Evolutionary conservation across 2,329 filamentous ascomycete species (phyloP).

Genomic region (Tympanopsis confertula): DNA sequence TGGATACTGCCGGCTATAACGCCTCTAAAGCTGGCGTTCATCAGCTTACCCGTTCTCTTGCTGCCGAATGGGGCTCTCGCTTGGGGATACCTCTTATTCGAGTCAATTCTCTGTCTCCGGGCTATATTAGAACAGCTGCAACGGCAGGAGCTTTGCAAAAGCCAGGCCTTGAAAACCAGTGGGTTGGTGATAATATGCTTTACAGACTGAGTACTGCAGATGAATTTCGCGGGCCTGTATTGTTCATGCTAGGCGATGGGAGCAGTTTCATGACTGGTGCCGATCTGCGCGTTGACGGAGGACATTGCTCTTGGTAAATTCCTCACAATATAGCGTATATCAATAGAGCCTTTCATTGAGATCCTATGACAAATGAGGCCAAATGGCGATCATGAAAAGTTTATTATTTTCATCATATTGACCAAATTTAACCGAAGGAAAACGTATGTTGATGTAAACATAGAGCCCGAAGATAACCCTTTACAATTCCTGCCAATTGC

Average conservation of each 20-base stretch:
- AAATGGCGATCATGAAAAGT: too few species aligned
- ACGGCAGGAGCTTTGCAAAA: conserved; percentile 15
- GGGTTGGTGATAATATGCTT: conserved; percentile 18
- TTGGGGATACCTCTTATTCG: conserved; percentile 27
- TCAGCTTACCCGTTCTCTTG: conserved; percentile 34
- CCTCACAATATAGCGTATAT: too few species aligned
- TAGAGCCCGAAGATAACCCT: too few species aligned
- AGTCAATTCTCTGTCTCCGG: conserved; percentile 39
- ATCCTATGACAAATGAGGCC: too few species aligned
- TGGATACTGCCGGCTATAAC: conserved; percentile 34
- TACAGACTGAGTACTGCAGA: conserved; percentile 16
- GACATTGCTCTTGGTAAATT: conserved; percentile 21
- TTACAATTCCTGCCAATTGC: too few species aligned
- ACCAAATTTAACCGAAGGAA: too few species aligned
- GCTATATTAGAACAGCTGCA: conserved; percentile 35
- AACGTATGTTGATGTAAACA: too few species aligned
- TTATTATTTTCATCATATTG: too few species aligned
- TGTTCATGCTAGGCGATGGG: conserved; percentile 22
- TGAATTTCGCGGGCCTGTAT: conserved; percentile 20
- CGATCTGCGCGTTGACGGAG: conserved; percentile 24
- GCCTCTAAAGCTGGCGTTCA: conserved; percentile 40
- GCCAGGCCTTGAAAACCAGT: conserved; percentile 15
- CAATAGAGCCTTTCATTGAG: too few species aligned
- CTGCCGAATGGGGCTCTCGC: conserved; percentile 37
- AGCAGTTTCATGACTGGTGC: conserved; percentile 25